A percentile compares a stretch with the other conserved stretches of the same genome.
These are phyloP conservation scores for Aspergillus egyptiacus DNA, from an alignment of 495 filamentous ascomycete species.

Conservation along the genomic window DNA sequence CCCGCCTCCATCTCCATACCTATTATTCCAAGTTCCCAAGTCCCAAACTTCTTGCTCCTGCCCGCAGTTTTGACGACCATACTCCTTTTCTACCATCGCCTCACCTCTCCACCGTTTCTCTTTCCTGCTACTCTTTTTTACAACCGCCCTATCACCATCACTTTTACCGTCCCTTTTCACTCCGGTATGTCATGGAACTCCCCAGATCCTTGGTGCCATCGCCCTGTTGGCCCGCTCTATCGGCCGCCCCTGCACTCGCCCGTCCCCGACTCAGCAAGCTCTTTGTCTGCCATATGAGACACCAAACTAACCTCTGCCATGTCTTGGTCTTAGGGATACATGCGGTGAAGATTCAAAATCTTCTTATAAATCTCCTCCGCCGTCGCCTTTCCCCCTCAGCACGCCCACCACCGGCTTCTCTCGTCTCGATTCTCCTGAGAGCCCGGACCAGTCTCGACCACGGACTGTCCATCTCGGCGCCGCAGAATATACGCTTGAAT, in stretches of 20 bases:
- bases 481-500: conserved; percentile 17
- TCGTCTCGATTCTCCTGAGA: not conserved
- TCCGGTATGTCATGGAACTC: not conserved
- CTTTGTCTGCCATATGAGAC: conserved; percentile 8
- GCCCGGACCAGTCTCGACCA: not conserved
- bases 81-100: not conserved
- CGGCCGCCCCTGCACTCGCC: conserved; percentile 9
- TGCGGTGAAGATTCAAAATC: conserved; percentile 4
- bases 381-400: conserved; percentile 3
- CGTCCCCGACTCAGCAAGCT: conserved; percentile 2
- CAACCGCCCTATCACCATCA: conserved; percentile 3
- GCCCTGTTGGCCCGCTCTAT: not conserved
- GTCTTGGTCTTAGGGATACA: conserved; percentile 12
- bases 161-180: not conserved
- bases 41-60: too few relatives aligned
- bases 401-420: too few relatives aligned
- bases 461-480: conserved; percentile 2
- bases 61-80: too few relatives aligned
- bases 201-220: not conserved
- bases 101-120: conserved; percentile 6
- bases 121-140: conserved; percentile 8
- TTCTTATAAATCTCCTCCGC: conserved; percentile 13
- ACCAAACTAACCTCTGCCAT: conserved; percentile 10
- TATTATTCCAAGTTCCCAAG: not conserved
- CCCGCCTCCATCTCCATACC: conserved; percentile 5